Evolutionary conservation across 495 filamentous ascomycete genomes (phyloP), one percentile per base, ranked within the genome.

Genomic region (Penicillium lagena): DNA sequence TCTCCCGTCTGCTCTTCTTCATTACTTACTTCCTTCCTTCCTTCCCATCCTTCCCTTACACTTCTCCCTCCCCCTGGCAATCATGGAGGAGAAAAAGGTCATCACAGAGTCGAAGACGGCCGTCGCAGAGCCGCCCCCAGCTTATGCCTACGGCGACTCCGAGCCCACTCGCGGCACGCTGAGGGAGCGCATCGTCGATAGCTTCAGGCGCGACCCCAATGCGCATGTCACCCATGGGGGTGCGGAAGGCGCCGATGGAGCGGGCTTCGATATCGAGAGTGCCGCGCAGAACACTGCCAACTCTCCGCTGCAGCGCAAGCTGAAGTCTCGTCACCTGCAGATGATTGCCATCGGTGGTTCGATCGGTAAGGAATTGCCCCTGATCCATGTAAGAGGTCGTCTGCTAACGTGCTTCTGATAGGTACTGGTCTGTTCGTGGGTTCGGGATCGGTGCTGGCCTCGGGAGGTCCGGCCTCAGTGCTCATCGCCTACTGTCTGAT

Each of bases 311-410:
- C 77, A 84, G 39, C 71, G 93, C 46, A 77, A 76, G 52, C 62
- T 96, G 40, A 93, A 94, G 64, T 81, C 84, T 12, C 76, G 90
- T 34, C 90, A 96, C 72, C 60, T 96, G 50, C 90, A 95, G 73
- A 95, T 96, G 90, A 95, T 96, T 72, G 90, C 90, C 7, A 94
- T 96, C 52, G 90, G 90, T 49, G 93, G 93, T 31, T 91, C 87
- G 1, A 96, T 98, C 51, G 91, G 91, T 83, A 79, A 39, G 71
- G 28, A 34, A 11, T 13, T 36, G 12, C 1, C 9, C 33, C 7
- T 13, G 13, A 17, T 34, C n/a, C 4, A 12, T 11, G 4, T 8
- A 22, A 22, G 22, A 22, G 22, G 22, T 22, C 22, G 4, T 22
- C 22, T 22, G 22, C 22, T 22, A 22, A 22, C 22, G 22, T 22